Percentiles rank a stretch among this genome's conserved stretches.
Conservation (phyloP, 768 basidiomycete genomes). For the Xerocomellus dryophilus region DNA sequence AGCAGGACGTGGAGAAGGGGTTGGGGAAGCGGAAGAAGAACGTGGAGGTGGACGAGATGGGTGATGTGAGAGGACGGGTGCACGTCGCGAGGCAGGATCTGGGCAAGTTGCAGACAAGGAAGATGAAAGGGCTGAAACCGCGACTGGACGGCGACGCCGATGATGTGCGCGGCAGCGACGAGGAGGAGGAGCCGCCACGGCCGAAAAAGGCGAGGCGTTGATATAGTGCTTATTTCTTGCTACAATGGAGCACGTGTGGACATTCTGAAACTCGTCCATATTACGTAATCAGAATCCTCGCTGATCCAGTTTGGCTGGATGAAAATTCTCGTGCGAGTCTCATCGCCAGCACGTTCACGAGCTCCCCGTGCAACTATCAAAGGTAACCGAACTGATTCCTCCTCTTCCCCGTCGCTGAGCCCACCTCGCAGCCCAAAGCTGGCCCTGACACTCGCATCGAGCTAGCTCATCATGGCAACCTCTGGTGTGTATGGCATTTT, state of each 20-base stretch:
- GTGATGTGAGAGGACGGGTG: conserved; percentile 86
- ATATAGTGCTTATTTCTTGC: background rate
- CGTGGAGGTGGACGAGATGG: conserved; percentile 96
- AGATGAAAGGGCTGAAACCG: conserved; percentile 90
- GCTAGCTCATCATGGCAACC: conserved; percentile 9
- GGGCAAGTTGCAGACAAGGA: conserved; percentile 79
- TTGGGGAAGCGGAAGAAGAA: conserved; percentile 94
- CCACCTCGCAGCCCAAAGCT: background rate
- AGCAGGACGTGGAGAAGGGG: conserved; percentile 81
- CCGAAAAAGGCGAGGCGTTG: conserved; percentile 19
- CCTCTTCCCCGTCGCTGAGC: background rate
- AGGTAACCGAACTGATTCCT: background rate
- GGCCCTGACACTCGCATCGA: background rate
- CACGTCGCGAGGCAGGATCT: conserved; percentile 91
- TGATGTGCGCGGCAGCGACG: background rate
- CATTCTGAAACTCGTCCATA: background rate
- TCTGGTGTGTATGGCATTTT: conserved; percentile 8
- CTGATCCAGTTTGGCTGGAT: background rate
- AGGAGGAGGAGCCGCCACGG: conserved; percentile 19
- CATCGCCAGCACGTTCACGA: conserved; percentile 8
- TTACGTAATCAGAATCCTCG: conserved; percentile 22
- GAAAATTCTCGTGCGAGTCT: conserved; percentile 22
- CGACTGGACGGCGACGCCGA: conserved; percentile 12
- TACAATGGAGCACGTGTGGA: too few relatives aligned
- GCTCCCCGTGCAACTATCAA: background rate